Conservation (phyloP, 148 eudicot species). For the Nyssa sinensis region DNA sequence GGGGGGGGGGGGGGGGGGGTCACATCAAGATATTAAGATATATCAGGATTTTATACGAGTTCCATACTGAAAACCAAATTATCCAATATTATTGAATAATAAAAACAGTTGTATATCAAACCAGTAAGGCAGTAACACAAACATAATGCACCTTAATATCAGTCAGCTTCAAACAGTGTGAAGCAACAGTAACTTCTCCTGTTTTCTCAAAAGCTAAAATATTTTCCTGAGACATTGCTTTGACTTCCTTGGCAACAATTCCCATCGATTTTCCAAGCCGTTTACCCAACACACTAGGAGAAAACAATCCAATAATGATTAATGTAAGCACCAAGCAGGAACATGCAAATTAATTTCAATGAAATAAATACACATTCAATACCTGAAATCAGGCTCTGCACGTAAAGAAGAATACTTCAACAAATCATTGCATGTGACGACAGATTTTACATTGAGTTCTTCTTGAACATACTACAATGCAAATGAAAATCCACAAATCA, state of each 20-base stretch:
- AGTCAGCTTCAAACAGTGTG: conserved; percentile 57
- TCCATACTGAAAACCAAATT: too few relatives aligned
- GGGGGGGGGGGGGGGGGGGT: too few relatives aligned
- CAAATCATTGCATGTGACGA: conserved; percentile 77
- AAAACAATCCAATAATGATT: conserved; percentile 13
- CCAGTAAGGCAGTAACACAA: not conserved
- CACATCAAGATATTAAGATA: too few relatives aligned
- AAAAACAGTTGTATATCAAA: not conserved
- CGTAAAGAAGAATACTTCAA: conserved; percentile 80
- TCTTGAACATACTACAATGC: conserved; percentile 71
- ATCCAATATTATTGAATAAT: not conserved
- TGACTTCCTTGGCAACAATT: conserved; percentile 79
- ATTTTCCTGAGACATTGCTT: conserved; percentile 81
- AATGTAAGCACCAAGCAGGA: not conserved
- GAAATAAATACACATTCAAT: conserved; percentile 7
- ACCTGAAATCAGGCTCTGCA: conserved; percentile 99
- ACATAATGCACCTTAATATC: conserved; percentile 69
- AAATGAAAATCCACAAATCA: not conserved
- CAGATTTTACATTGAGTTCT: conserved; percentile 79
- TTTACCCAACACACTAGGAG: conserved; percentile 71
- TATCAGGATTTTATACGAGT: too few relatives aligned
- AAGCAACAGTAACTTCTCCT: conserved; percentile 73
- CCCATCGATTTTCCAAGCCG: conserved; percentile 95
- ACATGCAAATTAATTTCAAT: not conserved
- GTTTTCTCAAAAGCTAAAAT: conserved; percentile 76